Percentiles rank a stretch among this genome's conserved stretches.
Conservation (phyloP, 75 land plant genomes). For the Ceratopteris richardii region DNA sequence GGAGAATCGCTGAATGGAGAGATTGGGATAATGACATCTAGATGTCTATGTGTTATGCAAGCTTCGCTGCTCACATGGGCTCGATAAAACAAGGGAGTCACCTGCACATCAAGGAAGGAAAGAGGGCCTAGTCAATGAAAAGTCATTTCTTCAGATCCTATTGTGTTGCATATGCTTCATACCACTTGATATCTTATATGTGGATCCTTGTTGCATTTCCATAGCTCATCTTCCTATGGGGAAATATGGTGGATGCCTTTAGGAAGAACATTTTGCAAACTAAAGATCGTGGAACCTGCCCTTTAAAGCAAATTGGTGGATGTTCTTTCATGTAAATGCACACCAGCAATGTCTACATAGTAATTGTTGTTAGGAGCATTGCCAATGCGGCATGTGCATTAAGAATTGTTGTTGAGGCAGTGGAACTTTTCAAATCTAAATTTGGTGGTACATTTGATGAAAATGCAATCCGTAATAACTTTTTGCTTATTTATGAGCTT, state of each 20-base stretch:
- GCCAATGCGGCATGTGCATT: constrained; percentile 39
- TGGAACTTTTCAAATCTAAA: constrained; percentile 30
- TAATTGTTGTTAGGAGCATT: constrained; percentile 31
- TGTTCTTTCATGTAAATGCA: constrained; percentile 21
- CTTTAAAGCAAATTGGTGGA: constrained; percentile 19
- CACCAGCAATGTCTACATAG: constrained; percentile 22
- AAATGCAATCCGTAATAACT: constrained; percentile 35
- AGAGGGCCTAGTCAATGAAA: too few species aligned
- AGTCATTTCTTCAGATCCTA: too few species aligned
- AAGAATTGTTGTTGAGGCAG: constrained; percentile 35
- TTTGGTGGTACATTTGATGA: constrained; percentile 42
- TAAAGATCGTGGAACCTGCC: constrained; percentile 20
- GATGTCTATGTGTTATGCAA: too few species aligned
- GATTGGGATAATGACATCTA: too few species aligned
- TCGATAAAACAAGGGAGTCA: too few species aligned
- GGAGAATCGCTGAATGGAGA: too few species aligned
- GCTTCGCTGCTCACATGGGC: too few species aligned
- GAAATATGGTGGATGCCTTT: constrained; percentile 23
- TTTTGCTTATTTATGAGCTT: constrained; percentile 34
- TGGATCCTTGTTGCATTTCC: too few species aligned
- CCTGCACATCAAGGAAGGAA: too few species aligned
- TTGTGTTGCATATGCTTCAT: too few species aligned
- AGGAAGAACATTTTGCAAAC: constrained; percentile 18
- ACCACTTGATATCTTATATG: too few species aligned
- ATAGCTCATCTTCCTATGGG: too few species aligned